A percentile compares a stretch with the other conserved stretches of the same genome.
Conservation (phyloP, 2,329 filamentous ascomycete species). For the Whalleya microplaca region DNA sequence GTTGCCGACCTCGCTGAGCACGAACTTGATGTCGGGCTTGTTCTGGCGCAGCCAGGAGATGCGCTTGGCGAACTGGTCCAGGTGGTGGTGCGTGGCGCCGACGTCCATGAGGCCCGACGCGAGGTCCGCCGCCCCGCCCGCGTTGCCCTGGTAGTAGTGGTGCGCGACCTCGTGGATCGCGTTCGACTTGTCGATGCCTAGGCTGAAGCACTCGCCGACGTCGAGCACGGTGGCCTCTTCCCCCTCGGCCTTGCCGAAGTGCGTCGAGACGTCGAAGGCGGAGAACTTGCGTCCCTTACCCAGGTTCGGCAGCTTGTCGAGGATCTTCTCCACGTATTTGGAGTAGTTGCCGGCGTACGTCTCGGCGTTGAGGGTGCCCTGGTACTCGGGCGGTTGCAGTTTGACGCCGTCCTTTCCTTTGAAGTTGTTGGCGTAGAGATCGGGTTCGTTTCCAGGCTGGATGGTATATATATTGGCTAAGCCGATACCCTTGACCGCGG, state of each 20-base stretch:
- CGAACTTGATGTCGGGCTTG: constrained; percentile 37
- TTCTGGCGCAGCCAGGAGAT: constrained; percentile 40
- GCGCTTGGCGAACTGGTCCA: constrained; percentile 36
- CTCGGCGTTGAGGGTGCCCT: constrained; percentile 39
- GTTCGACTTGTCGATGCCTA: constrained; percentile 39
- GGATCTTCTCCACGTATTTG: constrained; percentile 37
- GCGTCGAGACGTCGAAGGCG: constrained; percentile 40
- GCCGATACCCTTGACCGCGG: constrained; percentile 36
- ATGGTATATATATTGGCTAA: constrained; percentile 41
- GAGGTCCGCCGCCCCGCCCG: constrained; percentile 35
- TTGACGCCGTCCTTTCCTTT: constrained; percentile 30
- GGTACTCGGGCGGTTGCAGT: constrained; percentile 39
- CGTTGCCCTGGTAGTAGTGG: constrained; percentile 43
- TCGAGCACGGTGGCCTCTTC: constrained; percentile 33
- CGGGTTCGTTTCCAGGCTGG: constrained; percentile 41
- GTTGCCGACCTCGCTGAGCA: constrained; percentile 43
- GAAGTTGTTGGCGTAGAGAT: constrained; percentile 37
- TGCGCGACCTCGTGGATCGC: constrained; percentile 42
- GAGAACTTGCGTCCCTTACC: constrained; percentile 39
- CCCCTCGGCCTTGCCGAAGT: constrained; percentile 26
- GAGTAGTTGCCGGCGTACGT: constrained; percentile 43
- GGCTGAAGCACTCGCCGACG: constrained; percentile 35
- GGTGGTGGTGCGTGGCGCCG: constrained; percentile 31
- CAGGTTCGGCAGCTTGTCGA: constrained; percentile 28
- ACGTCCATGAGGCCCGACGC: constrained; percentile 37